These are phyloP conservation scores for Candida sanyiensis DNA, from an alignment of 805 yeast genomes.

Conservation along the genomic window DNA sequence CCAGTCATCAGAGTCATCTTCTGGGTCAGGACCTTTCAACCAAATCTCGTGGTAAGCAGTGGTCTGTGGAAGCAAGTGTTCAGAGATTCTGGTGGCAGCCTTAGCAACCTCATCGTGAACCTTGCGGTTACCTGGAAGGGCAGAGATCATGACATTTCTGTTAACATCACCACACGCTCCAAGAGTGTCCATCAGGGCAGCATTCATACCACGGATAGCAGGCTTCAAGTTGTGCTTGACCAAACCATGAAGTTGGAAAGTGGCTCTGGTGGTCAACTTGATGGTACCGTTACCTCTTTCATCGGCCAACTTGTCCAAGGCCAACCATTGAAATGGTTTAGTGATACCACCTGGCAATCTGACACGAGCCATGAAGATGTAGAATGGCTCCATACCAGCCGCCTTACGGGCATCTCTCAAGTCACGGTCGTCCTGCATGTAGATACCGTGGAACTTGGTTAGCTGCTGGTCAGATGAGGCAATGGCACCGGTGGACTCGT, in stretches of 20 bases:
- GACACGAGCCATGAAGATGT: slow-evolving; percentile 94
- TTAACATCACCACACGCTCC: slow-evolving; percentile 99
- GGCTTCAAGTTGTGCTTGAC: slow-evolving; percentile 86
- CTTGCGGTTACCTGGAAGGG: slow-evolving; percentile 80
- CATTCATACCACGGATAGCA: slow-evolving; percentile 87
- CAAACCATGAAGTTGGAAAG: slow-evolving; percentile 93
- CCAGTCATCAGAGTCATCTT: slow-evolving; percentile 60
- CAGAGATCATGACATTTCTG: slow-evolving; percentile 90
- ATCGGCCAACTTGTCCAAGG: slow-evolving; percentile 75
- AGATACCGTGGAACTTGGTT: slow-evolving; percentile 96
- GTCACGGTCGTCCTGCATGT: slow-evolving; percentile 98
- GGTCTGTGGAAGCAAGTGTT: slow-evolving; percentile 80
- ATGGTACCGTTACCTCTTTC: slow-evolving; percentile 87
- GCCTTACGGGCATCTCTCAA: slow-evolving; percentile 87
- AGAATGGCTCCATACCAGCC: slow-evolving; percentile 92
- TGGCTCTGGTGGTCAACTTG: slow-evolving; percentile 93
- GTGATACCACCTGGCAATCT: slow-evolving; percentile 93
- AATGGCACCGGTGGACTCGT: slow-evolving; percentile 84
- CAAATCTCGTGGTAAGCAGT: slow-evolving; percentile 97
- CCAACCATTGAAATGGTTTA: slow-evolving; percentile 83
- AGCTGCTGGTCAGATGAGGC: slow-evolving; percentile 87
- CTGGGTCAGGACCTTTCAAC: slow-evolving; percentile 79
- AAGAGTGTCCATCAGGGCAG: slow-evolving; percentile 84
- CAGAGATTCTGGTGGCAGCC: slow-evolving; percentile 62
- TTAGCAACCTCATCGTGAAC: slow-evolving; percentile 71